Evolutionary conservation across 2,329 filamentous ascomycete genomes (phyloP), one percentile per base, ranked within the genome.

Genomic region (Dryadomyces sulphureus): DNA sequence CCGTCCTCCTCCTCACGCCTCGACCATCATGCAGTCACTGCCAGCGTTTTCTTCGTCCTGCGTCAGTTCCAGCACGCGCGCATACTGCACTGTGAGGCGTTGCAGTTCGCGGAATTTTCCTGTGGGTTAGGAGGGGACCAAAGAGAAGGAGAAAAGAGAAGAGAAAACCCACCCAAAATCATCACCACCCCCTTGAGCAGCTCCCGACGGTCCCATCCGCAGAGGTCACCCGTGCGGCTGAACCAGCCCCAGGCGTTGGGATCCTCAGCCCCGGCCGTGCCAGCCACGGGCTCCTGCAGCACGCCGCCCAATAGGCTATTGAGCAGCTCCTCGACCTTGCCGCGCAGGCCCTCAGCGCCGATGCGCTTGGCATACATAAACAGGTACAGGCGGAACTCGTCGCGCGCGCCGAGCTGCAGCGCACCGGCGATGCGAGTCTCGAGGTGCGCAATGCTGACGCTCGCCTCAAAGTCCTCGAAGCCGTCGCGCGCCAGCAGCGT

Each of bases 351-450:
- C 61, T 98, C 93, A 0, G 88, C 87, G 1, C 92, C 92, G 6
- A 98, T 75, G 0, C 92, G 80, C 66, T 95, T 96, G 4, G 89
- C 90, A 57, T 98, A 98, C 88, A 96, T 96, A 57, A 88, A 83
- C n/a, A 98, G 68, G 57, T 96, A 96, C 1, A 94, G 70, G 48
- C 87, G 79, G 65, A 96, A 98, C 60, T 98, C 92, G 48, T 96
- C 89, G 55, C 79, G 83, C 0, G 92, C 83, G 4, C 83, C 85
- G 1, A 98, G 68, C 49, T 86, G 82, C 58, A 93, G 66, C 0
- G 92, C 86, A 4, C 87, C 93, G 2, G 92, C 90, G 40, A 98
- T 81, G 35, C 93, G 78, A 57, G 95, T 96, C 62, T 98, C 92
- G 12, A 98, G 68, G 65, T 98, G 92, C 7, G 89, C 90, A 52